A percentile compares a stretch with the other conserved stretches of the same genome.
These are phyloP conservation scores for Malus hybrid DNA, from an alignment of 331 rosid species.

Conservation along the genomic window DNA sequence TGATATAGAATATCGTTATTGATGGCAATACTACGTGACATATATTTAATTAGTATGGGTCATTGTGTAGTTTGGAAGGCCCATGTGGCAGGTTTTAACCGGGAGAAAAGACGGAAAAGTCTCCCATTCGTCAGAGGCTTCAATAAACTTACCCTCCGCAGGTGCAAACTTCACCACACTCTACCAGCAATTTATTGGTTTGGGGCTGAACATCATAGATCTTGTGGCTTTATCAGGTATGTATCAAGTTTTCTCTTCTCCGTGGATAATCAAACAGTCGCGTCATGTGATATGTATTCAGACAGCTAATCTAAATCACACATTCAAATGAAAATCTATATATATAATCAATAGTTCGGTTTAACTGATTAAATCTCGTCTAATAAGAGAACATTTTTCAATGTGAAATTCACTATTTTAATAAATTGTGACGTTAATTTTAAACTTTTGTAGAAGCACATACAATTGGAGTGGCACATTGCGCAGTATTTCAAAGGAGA, in stretches of 20 bases:
- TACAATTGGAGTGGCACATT: constrained; percentile 36
- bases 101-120: constrained; percentile 41
- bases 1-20: neutral
- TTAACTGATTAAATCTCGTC: neutral
- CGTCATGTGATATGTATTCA: neutral
- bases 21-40: too few relatives aligned
- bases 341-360: neutral
- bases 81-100: constrained; percentile 22
- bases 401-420: too few relatives aligned
- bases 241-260: neutral
- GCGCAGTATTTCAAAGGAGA: constrained; percentile 22
- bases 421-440: too few relatives aligned
- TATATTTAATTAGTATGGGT: neutral
- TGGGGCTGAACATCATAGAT: constrained; percentile 16
- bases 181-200: constrained; percentile 5
- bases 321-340: neutral
- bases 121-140: constrained; percentile 20
- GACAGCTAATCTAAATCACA: neutral
- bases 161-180: constrained; percentile 25
- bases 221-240: constrained; percentile 41
- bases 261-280: too few relatives aligned
- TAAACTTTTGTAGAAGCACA: constrained; percentile 25
- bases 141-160: constrained; percentile 29
- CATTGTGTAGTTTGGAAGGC: constrained; percentile 11
- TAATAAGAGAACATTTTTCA: neutral